A percentile compares a stretch with the other conserved stretches of the same genome.
These are phyloP conservation scores for Scytalidium lignicola DNA, from an alignment of 2,329 filamentous ascomycete genomes.

Conservation along the genomic window DNA sequence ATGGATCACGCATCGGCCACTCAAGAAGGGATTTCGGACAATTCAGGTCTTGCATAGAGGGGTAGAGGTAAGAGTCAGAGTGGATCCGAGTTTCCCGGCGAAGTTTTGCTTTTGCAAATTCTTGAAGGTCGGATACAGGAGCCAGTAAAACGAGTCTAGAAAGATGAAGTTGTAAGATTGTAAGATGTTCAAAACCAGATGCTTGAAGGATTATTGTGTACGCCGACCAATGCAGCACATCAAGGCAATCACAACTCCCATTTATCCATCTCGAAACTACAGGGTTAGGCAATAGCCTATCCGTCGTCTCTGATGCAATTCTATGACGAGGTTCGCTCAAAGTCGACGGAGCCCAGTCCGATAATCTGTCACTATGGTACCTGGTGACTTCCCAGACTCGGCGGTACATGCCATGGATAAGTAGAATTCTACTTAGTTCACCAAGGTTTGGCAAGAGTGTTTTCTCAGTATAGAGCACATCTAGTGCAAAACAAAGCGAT, in stretches of 20 bases:
- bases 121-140: constrained; percentile 5
- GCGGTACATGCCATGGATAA: constrained; percentile 42
- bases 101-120: constrained; percentile 3
- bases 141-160: constrained; percentile 45
- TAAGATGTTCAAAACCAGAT: constrained; percentile 47
- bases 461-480: constrained; percentile 42
- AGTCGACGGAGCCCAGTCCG: constrained; percentile 15
- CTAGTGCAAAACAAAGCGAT: constrained; percentile 17
- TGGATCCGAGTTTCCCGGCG: constrained; percentile 38
- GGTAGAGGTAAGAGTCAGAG: constrained; percentile 28
- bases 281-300: constrained; percentile 17
- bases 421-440: constrained; percentile 39
- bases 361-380: constrained; percentile 10
- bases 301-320: constrained; percentile 1
- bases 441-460: constrained; percentile 34
- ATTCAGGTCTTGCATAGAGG: constrained; percentile 22
- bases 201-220: constrained; percentile 44
- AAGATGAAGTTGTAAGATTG: constrained; percentile 50
- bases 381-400: constrained; percentile 38
- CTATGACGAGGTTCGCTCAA: constrained; percentile 3
- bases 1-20: constrained; percentile 28
- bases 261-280: constrained; percentile 35
- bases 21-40: constrained; percentile 18
- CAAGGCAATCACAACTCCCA: constrained; percentile 41
- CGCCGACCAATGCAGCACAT: constrained; percentile 54